A percentile compares a stretch with the other conserved stretches of the same genome.
Evolutionary conservation across 768 basidiomycete genomes (phyloP).

Genomic region (Boletellus ananiceps): DNA sequence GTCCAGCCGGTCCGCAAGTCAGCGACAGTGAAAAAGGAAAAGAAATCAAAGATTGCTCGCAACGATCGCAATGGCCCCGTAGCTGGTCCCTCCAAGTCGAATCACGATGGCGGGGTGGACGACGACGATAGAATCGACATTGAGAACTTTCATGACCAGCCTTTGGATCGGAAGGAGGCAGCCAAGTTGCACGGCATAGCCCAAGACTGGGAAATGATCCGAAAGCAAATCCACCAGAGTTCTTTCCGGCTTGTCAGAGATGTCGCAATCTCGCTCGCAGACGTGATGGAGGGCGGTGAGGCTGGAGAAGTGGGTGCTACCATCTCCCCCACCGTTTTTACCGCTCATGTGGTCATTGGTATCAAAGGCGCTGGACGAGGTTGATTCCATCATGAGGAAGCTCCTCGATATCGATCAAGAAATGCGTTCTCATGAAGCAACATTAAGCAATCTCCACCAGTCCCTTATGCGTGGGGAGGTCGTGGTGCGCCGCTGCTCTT

Average conservation of each 20-base stretch:
- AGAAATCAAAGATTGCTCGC: conserved; percentile 27
- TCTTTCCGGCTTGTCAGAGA: conserved; percentile 46
- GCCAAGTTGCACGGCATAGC: conserved; percentile 53
- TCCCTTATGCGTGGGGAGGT: conserved; percentile 48
- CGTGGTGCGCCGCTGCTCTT: conserved; percentile 45
- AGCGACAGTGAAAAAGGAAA: conserved; percentile 28
- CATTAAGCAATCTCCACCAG: conserved; percentile 55
- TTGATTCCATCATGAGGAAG: conserved; percentile 66
- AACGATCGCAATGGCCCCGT: conserved; percentile 9
- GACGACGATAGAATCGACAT: conserved; percentile 52
- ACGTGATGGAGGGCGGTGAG: conserved; percentile 52
- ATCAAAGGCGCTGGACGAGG: conserved; percentile 47
- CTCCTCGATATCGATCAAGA: conserved; percentile 63
- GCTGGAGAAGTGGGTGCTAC: conserved; percentile 43
- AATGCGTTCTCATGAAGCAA: conserved; percentile 51
- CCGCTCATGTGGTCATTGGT: neutral
- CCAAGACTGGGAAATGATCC: conserved; percentile 58
- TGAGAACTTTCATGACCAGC: conserved; percentile 60
- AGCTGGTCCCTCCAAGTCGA: conserved; percentile 24
- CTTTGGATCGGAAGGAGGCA: conserved; percentile 51
- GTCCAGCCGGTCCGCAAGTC: conserved; percentile 34
- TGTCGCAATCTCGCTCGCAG: conserved; percentile 57
- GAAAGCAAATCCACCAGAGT: conserved; percentile 41
- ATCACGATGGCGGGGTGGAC: conserved; percentile 33
- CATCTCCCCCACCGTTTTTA: neutral